These are phyloP conservation scores for Sicyos edulis DNA, from an alignment of 306 rosid species.

Conservation along the genomic window DNA sequence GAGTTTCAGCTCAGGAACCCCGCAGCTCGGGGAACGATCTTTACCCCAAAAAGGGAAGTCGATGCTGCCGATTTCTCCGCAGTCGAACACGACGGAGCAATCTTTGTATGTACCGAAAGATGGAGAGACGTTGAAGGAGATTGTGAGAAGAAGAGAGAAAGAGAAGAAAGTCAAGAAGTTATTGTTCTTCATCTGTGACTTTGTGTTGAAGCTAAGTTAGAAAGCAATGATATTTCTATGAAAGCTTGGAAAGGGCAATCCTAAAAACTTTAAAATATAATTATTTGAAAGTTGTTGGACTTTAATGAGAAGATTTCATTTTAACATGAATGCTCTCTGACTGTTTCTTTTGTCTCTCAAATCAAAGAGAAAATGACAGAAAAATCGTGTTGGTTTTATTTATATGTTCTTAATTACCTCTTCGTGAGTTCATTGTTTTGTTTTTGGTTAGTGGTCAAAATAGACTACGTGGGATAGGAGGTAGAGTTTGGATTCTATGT, in stretches of 20 bases:
- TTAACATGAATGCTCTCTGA: not conserved
- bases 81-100: constrained; percentile 6
- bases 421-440: not conserved
- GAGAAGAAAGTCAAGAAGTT: not conserved
- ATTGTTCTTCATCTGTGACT: not conserved
- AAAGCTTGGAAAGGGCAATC: not conserved
- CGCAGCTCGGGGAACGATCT: not conserved
- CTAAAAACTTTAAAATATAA: not conserved
- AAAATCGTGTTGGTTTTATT: not conserved
- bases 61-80: constrained; percentile 7
- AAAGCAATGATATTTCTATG: not conserved
- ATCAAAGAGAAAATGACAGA: not conserved
- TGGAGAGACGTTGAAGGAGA: not conserved
- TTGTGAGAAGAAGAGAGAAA: not conserved
- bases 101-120: not conserved
- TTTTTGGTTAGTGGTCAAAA: not conserved
- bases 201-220: not conserved
- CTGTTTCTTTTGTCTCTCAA: not conserved
- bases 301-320: not conserved
- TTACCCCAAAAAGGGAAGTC: constrained; percentile 24
- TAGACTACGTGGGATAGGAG: not conserved
- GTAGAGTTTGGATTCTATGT: constrained; percentile 1
- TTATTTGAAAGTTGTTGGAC: not conserved
- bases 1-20: constrained; percentile 11
- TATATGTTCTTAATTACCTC: not conserved